phyloP scores from a whole-genome alignment of 768 basidiomycete genomes.

The Suillus alpinus region DNA sequence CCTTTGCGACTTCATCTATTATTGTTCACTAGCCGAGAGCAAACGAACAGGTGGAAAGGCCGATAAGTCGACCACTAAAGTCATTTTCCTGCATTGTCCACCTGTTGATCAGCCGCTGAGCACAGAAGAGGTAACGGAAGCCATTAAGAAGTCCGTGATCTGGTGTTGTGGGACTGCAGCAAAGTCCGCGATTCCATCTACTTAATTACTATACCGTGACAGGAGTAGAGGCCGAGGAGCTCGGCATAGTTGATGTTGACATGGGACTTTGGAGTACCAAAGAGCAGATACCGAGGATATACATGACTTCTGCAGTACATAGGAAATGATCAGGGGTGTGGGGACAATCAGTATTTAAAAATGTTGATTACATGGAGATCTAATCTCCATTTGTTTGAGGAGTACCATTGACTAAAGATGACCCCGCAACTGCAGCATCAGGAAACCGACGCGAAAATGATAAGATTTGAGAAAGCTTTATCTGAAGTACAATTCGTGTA shows the following conservation, averaged over 20 bases:
- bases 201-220: not conserved
- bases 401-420: not conserved
- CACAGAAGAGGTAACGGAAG: conserved; percentile 66
- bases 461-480: too few species aligned
- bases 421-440: too few species aligned
- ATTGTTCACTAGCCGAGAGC: conserved; percentile 70
- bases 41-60: conserved; percentile 39
- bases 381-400: not conserved
- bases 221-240: not conserved
- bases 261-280: conserved; percentile 11
- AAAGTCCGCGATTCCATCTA: conserved; percentile 1
- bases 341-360: not conserved
- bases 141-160: conserved; percentile 56
- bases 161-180: conserved; percentile 45
- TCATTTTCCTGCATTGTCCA: conserved; percentile 71
- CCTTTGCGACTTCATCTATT: conserved; percentile 75
- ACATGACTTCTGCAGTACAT: not conserved
- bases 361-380: not conserved
- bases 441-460: too few species aligned
- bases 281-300: conserved; percentile 6
- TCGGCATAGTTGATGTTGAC: not conserved
- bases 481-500: too few species aligned
- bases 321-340: not conserved
- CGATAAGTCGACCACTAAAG: conserved; percentile 34
- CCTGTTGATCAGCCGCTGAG: conserved; percentile 62